These are phyloP conservation scores for Fusarium hostae DNA, from an alignment of 2,329 filamentous ascomycete species.

Conservation along the genomic window DNA sequence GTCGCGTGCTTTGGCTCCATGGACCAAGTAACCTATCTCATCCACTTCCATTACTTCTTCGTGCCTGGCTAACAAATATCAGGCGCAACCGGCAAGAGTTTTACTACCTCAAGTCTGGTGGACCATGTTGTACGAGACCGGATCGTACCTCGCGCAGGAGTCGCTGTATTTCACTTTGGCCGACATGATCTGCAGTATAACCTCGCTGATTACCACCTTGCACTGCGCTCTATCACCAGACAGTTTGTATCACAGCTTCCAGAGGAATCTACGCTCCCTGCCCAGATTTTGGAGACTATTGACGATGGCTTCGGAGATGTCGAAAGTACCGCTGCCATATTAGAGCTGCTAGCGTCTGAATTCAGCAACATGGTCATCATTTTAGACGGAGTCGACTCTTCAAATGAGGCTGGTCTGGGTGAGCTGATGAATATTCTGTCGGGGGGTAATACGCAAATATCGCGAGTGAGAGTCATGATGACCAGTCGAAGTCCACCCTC, in stretches of 20 bases:
- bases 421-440: background rate
- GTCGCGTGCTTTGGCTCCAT: background rate
- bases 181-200: background rate
- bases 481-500: background rate
- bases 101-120: background rate
- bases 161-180: background rate
- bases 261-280: fast-evolving
- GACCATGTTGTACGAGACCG: background rate
- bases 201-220: background rate
- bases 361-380: background rate
- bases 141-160: fast-evolving
- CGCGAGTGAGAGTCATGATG: background rate
- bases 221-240: background rate
- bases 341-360: fast-evolving
- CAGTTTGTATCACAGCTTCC: background rate
- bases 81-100: constrained; percentile 16
- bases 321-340: fast-evolving
- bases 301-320: background rate
- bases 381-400: background rate
- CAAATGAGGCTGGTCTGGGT: background rate
- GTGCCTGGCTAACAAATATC: fast-evolving
- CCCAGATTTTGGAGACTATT: fast-evolving
- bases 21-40: background rate
- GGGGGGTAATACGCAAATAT: fast-evolving
- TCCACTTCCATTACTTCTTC: fast-evolving